Evolutionary conservation across 495 filamentous ascomycete species (phyloP).

Genomic region (Copromyces sp.): DNA sequence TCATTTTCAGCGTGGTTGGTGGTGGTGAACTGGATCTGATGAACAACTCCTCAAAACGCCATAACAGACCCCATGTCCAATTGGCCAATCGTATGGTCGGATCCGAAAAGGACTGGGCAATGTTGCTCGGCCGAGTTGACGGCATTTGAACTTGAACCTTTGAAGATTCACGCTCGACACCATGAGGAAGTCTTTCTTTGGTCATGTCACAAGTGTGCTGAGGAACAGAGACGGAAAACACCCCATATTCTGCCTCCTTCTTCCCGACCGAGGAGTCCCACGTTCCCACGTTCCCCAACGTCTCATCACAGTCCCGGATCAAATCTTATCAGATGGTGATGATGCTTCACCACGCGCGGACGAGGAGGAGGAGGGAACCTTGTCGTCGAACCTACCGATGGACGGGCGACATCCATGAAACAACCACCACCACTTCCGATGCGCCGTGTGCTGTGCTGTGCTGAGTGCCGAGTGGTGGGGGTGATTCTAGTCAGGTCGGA

Average conservation of each 20-base stretch:
- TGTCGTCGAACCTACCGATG: not conserved
- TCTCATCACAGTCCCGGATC: not conserved
- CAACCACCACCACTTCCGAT: not conserved
- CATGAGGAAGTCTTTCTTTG: not conserved
- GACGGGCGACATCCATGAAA: not conserved
- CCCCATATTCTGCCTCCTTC: not conserved
- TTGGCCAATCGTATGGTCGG: not conserved
- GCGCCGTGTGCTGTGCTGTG: not conserved
- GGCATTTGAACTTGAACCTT: not conserved
- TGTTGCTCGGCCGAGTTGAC: not conserved
- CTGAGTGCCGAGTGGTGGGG: not conserved
- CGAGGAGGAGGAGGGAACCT: not conserved
- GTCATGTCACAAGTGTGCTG: not conserved
- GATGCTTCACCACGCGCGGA: not conserved
- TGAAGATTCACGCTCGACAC: not conserved
- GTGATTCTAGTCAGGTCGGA: not conserved
- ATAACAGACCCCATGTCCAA: not conserved
- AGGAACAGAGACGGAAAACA: not conserved
- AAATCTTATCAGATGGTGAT: not conserved
- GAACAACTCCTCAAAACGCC: not conserved
- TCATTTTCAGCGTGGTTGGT: not conserved
- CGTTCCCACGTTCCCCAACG: not conserved
- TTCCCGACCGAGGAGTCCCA: not conserved
- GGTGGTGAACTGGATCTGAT: not conserved
- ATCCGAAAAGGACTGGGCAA: not conserved